Percentiles rank a stretch among this genome's conserved stretches.
Evolutionary conservation across 352 stramenopile genomes (phyloP).

Genomic region (Globisporangium barbulae): DNA sequence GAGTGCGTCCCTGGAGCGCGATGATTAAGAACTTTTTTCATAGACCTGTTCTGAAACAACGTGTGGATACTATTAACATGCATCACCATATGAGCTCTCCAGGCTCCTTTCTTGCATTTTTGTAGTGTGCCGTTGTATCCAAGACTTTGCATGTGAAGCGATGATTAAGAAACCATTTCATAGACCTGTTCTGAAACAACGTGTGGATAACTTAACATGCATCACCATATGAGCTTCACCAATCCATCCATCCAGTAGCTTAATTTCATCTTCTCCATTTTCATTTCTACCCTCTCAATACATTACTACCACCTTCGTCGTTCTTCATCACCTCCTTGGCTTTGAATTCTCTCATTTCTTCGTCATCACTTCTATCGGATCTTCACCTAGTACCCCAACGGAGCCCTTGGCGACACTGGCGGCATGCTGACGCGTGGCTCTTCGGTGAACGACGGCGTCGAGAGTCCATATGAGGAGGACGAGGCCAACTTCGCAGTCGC

Average conservation of each 20-base stretch:
- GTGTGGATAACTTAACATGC: constrained; percentile 87
- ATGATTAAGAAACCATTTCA: constrained; percentile 83
- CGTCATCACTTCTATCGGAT: not conserved
- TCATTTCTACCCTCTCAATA: not conserved
- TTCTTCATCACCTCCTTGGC: not conserved
- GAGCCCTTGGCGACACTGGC: not conserved
- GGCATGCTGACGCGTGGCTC: not conserved
- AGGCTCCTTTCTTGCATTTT: constrained; percentile 4
- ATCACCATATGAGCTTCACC: constrained; percentile 86
- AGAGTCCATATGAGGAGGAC: not conserved
- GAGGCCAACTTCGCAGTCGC: constrained; percentile 21
- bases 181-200: constrained; percentile 88
- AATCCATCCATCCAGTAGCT: not conserved
- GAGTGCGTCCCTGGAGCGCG: constrained; percentile 22
- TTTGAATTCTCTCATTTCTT: not conserved
- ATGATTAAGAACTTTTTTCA: constrained; percentile 84
- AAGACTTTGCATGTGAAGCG: constrained; percentile 16
- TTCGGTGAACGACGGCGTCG: not conserved
- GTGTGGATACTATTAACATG: constrained; percentile 86
- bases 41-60: constrained; percentile 88
- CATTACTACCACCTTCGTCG: not conserved
- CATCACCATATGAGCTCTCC: constrained; percentile 87
- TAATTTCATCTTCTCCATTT: not conserved
- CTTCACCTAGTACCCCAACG: not conserved
- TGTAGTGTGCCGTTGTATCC: not conserved